These are phyloP conservation scores for Metschnikowia aberdeeniae DNA, from an alignment of 805 yeast species.

Conservation along the genomic window DNA sequence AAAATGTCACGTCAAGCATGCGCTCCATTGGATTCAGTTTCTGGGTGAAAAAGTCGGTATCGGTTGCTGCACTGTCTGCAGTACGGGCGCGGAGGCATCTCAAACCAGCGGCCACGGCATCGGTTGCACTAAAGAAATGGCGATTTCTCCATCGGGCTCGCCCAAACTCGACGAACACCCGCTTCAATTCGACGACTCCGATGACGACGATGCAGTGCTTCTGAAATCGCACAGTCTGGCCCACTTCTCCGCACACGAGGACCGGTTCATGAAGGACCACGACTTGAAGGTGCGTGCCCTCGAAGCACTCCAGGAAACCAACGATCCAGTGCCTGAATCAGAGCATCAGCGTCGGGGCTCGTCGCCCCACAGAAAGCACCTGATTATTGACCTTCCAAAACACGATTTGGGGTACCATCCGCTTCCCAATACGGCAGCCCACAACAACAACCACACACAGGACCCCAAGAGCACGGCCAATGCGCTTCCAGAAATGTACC, in stretches of 20 bases:
- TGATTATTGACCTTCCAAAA: constrained; percentile 38
- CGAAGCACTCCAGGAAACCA: constrained; percentile 35
- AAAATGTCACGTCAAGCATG: no score
- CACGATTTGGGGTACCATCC: constrained; percentile 17
- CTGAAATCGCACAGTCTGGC: constrained; percentile 40
- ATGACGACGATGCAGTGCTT: constrained; percentile 25
- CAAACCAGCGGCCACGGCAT: no score
- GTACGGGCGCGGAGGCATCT: no score
- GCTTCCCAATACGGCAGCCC: constrained; percentile 17
- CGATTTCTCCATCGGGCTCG: background rate
- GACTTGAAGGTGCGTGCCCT: constrained; percentile 64
- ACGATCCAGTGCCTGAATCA: constrained; percentile 16
- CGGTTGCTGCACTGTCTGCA: no score
- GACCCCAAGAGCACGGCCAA: constrained; percentile 12
- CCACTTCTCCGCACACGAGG: constrained; percentile 64
- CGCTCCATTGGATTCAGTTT: no score
- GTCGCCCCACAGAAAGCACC: constrained; percentile 28
- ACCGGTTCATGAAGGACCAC: constrained; percentile 57
- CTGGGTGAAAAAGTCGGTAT: no score
- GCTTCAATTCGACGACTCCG: constrained; percentile 12
- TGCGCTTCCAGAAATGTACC: constrained; percentile 46
- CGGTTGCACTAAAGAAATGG: background rate
- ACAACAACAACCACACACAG: constrained; percentile 17
- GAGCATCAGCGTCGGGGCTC: constrained; percentile 35
- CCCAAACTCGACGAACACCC: constrained; percentile 5